Evolutionary conservation across 2,329 filamentous ascomycete species (phyloP).

Genomic region (Nigrospora oryzae): DNA sequence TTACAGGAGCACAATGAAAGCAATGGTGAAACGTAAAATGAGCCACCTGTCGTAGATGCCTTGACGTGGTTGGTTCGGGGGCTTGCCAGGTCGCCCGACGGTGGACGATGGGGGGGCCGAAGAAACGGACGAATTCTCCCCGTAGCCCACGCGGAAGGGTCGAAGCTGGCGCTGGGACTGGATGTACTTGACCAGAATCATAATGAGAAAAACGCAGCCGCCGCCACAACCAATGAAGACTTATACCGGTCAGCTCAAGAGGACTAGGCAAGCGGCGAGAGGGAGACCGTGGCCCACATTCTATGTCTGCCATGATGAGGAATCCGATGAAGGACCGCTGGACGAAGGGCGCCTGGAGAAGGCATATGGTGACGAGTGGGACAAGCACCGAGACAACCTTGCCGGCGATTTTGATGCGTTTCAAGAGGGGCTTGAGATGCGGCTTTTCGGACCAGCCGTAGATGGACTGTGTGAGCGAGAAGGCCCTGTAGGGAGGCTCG

Average conservation of each 20-base stretch:
- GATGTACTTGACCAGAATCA: slow-evolving; percentile 32
- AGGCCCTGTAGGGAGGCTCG: slow-evolving; percentile 3
- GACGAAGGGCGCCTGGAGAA: slow-evolving; percentile 6
- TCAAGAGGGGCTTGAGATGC: background rate
- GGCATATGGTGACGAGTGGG: slow-evolving; percentile 4
- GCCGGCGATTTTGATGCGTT: slow-evolving; percentile 4
- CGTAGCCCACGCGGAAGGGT: slow-evolving; percentile 23
- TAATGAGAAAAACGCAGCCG: slow-evolving; percentile 25
- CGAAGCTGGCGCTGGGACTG: slow-evolving; percentile 22
- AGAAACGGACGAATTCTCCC: slow-evolving; percentile 10
- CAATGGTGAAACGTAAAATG: slow-evolving; percentile 33
- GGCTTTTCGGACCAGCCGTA: slow-evolving; percentile 6
- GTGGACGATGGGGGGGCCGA: slow-evolving; percentile 3
- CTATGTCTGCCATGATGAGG: slow-evolving; percentile 7
- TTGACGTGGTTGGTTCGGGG: slow-evolving; percentile 7
- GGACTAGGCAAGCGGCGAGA: too few species aligned
- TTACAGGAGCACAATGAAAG: slow-evolving; percentile 30
- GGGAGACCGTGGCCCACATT: slow-evolving; percentile 3
- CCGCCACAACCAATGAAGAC: slow-evolving; percentile 27
- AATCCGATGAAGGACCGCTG: slow-evolving; percentile 6
- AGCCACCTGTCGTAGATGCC: slow-evolving; percentile 36
- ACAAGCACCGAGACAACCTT: slow-evolving; percentile 7
- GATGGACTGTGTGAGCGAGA: slow-evolving; percentile 8
- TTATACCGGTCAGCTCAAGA: slow-evolving; percentile 8
- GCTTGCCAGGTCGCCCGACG: background rate